These are phyloP conservation scores for Monosporascus ibericus DNA, from an alignment of 2,329 filamentous ascomycete genomes.

Conservation along the genomic window DNA sequence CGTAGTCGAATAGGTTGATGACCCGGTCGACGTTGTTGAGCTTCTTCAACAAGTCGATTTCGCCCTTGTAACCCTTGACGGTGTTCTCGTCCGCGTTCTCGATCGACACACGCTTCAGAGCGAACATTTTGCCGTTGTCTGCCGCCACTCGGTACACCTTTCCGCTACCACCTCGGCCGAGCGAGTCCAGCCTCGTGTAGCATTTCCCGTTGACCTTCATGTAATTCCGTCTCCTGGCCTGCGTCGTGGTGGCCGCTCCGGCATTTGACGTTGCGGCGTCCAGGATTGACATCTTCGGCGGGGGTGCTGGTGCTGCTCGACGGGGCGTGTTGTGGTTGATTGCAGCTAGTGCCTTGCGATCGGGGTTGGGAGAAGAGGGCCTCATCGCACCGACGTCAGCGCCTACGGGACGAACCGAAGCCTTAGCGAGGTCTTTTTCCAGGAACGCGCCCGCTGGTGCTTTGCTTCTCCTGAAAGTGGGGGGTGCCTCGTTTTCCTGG, in stretches of 20 bases:
- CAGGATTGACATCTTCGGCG: slow-evolving; percentile 95
- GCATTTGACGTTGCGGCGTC: slow-evolving; percentile 82
- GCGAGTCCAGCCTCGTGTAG: slow-evolving; percentile 83
- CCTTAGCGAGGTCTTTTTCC: slow-evolving; percentile 49
- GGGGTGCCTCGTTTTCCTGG: slow-evolving; percentile 77
- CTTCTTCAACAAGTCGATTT: slow-evolving; percentile 84
- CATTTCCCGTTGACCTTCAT: slow-evolving; percentile 85
- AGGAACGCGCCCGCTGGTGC: slow-evolving; percentile 46
- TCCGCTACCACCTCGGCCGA: slow-evolving; percentile 87
- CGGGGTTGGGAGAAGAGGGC: slow-evolving; percentile 47
- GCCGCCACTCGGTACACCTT: slow-evolving; percentile 96
- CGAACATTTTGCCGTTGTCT: slow-evolving; percentile 93
- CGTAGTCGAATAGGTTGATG: slow-evolving; percentile 84
- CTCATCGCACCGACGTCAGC: slow-evolving; percentile 34
- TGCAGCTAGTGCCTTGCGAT: slow-evolving; percentile 48
- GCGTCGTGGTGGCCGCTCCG: slow-evolving; percentile 69
- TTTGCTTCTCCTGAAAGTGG: slow-evolving; percentile 60
- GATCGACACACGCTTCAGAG: slow-evolving; percentile 85
- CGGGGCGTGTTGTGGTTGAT: slow-evolving; percentile 66
- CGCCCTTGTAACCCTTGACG: slow-evolving; percentile 83
- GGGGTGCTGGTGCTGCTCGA: slow-evolving; percentile 71
- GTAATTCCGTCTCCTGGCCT: slow-evolving; percentile 73
- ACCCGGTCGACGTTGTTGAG: slow-evolving; percentile 82
- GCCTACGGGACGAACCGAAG: slow-evolving; percentile 44
- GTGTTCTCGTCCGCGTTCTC: slow-evolving; percentile 82